A percentile compares a stretch with the other conserved stretches of the same genome.
Conservation (phyloP, 2,329 filamentous ascomycete species). For the Fusarium secorum region DNA sequence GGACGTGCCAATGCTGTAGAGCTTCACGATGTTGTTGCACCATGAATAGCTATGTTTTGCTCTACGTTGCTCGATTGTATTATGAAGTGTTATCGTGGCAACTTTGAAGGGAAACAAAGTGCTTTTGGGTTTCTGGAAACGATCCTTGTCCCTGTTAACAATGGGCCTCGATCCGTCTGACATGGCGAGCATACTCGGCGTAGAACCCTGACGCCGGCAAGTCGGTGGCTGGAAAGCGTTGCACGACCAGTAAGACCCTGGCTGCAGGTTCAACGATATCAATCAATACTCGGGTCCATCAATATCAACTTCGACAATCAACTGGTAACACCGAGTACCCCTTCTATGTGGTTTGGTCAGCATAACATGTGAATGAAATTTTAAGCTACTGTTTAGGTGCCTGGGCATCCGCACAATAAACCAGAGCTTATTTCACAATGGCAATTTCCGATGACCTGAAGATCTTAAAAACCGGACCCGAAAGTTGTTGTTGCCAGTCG, state of each 20-base stretch:
- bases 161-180: constrained; percentile 4
- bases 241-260: constrained; percentile 1
- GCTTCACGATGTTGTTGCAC: neutral
- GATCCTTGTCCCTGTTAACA: neutral
- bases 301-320: neutral
- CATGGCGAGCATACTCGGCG: neutral
- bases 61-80: neutral
- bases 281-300: neutral
- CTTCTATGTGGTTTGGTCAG: neutral
- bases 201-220: constrained; percentile 10
- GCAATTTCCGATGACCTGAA: neutral
- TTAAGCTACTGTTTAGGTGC: neutral
- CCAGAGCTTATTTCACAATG: neutral
- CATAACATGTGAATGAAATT: neutral
- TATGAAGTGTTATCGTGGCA: neutral
- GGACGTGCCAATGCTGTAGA: neutral
- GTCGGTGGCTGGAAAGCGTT: constrained; percentile 1
- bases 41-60: neutral
- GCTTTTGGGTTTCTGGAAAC: constrained; percentile 10
- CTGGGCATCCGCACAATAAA: neutral
- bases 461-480: neutral
- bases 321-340: neutral
- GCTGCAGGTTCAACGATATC: neutral
- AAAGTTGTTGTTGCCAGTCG: neutral
- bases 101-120: neutral